Evolutionary conservation across 2,329 filamentous ascomycete genomes (phyloP).

Genomic region (Phaeosphaeria sp.): DNA sequence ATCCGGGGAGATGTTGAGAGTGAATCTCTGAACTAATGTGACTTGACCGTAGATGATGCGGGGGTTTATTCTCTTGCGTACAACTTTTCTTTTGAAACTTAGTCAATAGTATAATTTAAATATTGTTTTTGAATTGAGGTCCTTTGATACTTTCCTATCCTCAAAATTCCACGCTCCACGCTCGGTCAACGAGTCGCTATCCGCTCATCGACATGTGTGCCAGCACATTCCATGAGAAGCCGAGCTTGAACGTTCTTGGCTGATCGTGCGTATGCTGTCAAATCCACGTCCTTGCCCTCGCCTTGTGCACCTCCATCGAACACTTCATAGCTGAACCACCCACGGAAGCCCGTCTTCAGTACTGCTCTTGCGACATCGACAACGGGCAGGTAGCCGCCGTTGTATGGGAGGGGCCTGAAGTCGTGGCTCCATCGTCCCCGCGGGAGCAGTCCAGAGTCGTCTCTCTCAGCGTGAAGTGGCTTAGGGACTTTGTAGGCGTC

Average conservation of each 20-base stretch:
- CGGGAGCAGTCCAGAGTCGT: slow-evolving; percentile 64
- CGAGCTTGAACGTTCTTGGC: slow-evolving; percentile 58
- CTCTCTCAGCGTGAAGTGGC: slow-evolving; percentile 60
- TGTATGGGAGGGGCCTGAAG: slow-evolving; percentile 71
- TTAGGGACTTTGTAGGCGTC: slow-evolving; percentile 72
- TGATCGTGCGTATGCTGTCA: slow-evolving; percentile 58
- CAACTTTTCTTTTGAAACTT: too few species aligned
- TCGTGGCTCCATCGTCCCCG: slow-evolving; percentile 75
- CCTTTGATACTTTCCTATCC: too few species aligned
- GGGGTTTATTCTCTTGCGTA: too few species aligned
- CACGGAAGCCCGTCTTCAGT: slow-evolving; percentile 69
- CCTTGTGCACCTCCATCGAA: slow-evolving; percentile 68
- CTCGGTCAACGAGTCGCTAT: slow-evolving; percentile 17
- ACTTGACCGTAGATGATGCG: too few species aligned
- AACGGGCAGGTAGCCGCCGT: slow-evolving; percentile 74
- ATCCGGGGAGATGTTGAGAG: not conserved
- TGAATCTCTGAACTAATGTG: too few species aligned
- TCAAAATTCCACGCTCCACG: too few species aligned
- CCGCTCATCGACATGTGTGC: slow-evolving; percentile 20
- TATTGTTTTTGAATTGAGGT: too few species aligned
- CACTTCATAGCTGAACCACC: slow-evolving; percentile 73
- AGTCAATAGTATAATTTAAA: too few species aligned
- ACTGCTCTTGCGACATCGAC: slow-evolving; percentile 70
- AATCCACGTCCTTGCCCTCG: slow-evolving; percentile 59
- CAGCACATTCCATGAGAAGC: slow-evolving; percentile 42